These are phyloP conservation scores for Neofusicoccum sp. DNA, from an alignment of 2,329 filamentous ascomycete species.

Conservation along the genomic window DNA sequence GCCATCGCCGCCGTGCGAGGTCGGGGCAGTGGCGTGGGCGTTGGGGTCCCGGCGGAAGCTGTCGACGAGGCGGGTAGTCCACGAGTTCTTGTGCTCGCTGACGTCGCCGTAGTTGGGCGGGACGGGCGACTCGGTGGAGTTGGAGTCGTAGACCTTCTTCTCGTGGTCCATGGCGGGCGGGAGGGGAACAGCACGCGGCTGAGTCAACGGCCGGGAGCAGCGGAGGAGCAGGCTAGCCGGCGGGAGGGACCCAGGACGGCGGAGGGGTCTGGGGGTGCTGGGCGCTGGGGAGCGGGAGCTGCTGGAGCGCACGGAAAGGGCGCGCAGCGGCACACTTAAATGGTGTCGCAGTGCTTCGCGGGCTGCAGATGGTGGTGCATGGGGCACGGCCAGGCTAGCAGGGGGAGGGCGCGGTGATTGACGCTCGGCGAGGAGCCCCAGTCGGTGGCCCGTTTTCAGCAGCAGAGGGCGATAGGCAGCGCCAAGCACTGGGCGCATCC, in stretches of 20 bases:
- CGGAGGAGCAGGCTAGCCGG: not conserved
- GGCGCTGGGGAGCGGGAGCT: not conserved
- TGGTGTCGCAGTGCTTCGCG: constrained; percentile 7
- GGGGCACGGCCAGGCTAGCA: constrained; percentile 5
- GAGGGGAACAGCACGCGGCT: not conserved
- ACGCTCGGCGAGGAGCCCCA: constrained; percentile 7
- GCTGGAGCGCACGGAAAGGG: not conserved
- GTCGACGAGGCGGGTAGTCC: constrained; percentile 47
- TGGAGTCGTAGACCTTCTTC: constrained; percentile 21
- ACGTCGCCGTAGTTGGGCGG: constrained; percentile 38
- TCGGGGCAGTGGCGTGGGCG: constrained; percentile 50
- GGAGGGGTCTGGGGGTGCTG: not conserved
- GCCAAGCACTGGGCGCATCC: constrained; percentile 16
- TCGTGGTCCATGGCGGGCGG: constrained; percentile 2
- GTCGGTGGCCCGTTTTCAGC: constrained; percentile 12
- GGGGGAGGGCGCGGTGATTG: constrained; percentile 9
- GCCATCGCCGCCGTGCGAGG: constrained; percentile 54
- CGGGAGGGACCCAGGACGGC: not conserved
- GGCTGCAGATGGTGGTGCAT: constrained; percentile 7
- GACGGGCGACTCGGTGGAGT: constrained; percentile 15
- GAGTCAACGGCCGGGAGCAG: not conserved
- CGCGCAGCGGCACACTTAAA: constrained; percentile 7
- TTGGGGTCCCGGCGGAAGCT: constrained; percentile 44
- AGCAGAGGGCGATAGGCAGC: constrained; percentile 3
- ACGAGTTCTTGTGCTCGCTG: constrained; percentile 34